Evolutionary conservation across 2,329 filamentous ascomycete species (phyloP), one percentile per base, ranked within the genome.

Genomic region (Penicillium sp.): DNA sequence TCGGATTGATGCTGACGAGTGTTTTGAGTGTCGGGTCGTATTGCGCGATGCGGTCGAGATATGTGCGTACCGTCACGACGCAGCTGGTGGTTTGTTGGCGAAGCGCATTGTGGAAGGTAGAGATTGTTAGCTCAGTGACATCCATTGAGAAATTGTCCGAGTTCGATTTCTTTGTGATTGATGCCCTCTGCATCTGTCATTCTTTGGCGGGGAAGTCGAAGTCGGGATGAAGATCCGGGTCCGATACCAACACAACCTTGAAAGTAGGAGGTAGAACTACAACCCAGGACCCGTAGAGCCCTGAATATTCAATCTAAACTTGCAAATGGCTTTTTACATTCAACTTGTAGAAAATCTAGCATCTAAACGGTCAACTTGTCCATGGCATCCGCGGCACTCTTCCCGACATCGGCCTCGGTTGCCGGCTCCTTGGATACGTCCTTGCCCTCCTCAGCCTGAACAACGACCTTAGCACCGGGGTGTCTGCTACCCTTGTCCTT

Each of bases 401-500:
- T 38, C 4, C 35, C 35, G 13, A 38, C 16, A 22, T 38, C 27
- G 35, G n/a, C 38, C 14, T 20, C 20, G 16, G 20, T 45, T 18
- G 28, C 31, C 38, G 49, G 40, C 30, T 40, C 45, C 31, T 53
- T 44, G 24, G 35, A 38, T 5, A 38, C 35, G 20, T 38, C 35
- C 9, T 38, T 38, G 35, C 35, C 35, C 16, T 38, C 16, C 35
- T 38, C 35, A 38, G 35, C 35, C 35, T 38, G 35, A 38, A 18
- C 20, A 22, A 4, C 4, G 20, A 4, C 18, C 16, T 54, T 50
- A 14, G 54, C 58, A 20, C 58, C 58, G 1, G 58, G 58, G 50
- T 85, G 81, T 54, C 81, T 79, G 1, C 82, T 81, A 1, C 89
- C 88, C 73, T 87, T 86, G 63, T 92, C 84, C 79, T 89, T 89